phyloP scores from a whole-genome alignment of 2,329 filamentous ascomycete genomes.

The Ceratocystis cacaofunesta region DNA sequence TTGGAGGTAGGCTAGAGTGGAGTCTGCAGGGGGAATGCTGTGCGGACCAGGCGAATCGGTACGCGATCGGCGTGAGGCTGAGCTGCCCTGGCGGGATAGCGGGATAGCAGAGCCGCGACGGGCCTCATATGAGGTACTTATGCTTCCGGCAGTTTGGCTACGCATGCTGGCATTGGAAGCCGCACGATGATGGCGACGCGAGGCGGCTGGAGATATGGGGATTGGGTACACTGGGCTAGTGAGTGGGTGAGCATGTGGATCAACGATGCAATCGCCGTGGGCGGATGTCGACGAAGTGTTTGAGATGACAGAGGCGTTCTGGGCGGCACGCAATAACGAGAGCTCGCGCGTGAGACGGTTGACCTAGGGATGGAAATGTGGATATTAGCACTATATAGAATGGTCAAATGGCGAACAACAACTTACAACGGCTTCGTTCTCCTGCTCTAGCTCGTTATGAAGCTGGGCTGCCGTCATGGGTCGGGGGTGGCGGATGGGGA shows the following conservation, averaged over 20 bases:
- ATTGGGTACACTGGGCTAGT: slow-evolving; percentile 44
- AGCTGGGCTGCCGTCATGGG: slow-evolving; percentile 80
- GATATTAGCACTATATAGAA: background rate
- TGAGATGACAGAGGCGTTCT: slow-evolving; percentile 51
- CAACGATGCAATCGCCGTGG: slow-evolving; percentile 36
- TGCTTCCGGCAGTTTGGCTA: slow-evolving; percentile 34
- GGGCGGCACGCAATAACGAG: slow-evolving; percentile 58
- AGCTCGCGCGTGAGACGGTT: slow-evolving; percentile 88
- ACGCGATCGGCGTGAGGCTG: slow-evolving; percentile 37
- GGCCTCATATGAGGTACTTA: slow-evolving; percentile 26
- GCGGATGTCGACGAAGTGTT: slow-evolving; percentile 49
- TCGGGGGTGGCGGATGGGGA: slow-evolving; percentile 70
- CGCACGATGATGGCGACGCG: slow-evolving; percentile 42
- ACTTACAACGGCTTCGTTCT: slow-evolving; percentile 81
- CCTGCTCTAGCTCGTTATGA: slow-evolving; percentile 79
- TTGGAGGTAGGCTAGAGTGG: slow-evolving; percentile 35
- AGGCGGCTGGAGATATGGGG: slow-evolving; percentile 28
- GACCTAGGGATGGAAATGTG: slow-evolving; percentile 38
- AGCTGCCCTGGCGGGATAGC: slow-evolving; percentile 41
- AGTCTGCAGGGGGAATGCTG: slow-evolving; percentile 14
- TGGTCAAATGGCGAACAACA: background rate
- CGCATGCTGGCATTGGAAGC: slow-evolving; percentile 40
- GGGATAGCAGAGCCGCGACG: slow-evolving; percentile 30
- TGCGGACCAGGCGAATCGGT: slow-evolving; percentile 31
- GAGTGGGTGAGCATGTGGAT: slow-evolving; percentile 37